A percentile compares a stretch with the other conserved stretches of the same genome.
phyloP scores from a whole-genome alignment of 192 early-diverging fungal genomes.

The Allomyces javanicus region DNA sequence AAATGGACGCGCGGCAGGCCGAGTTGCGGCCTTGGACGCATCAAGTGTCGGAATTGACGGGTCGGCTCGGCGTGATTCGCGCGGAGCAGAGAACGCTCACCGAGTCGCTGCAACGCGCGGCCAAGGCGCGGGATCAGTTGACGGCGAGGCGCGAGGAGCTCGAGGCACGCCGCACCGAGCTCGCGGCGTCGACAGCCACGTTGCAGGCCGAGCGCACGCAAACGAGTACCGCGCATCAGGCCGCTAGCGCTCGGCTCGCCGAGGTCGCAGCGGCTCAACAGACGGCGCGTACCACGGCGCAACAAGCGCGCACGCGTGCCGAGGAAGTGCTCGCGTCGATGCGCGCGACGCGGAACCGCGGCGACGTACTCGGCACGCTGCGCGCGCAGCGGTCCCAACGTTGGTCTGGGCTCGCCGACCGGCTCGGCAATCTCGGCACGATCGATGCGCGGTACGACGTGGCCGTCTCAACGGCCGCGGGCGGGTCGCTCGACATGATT shows the following conservation, averaged over 20 bases:
- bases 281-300: background rate
- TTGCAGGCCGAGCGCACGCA: background rate
- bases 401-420: constrained; percentile 23
- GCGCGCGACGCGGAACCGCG: background rate
- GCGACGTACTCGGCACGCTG: background rate
- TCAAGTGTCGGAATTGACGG: constrained; percentile 24
- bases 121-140: background rate
- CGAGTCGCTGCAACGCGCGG: background rate
- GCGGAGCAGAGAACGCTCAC: background rate
- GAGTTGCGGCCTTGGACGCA: constrained; percentile 74
- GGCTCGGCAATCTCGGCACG: constrained; percentile 86
- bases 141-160: background rate
- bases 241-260: background rate
- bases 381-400: background rate
- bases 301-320: background rate
- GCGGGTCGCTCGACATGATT: constrained; percentile 54
- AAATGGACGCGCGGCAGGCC: constrained; percentile 70
- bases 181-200: background rate
- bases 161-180: background rate
- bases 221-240: background rate
- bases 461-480: constrained; percentile 79
- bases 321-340: background rate
- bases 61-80: background rate
- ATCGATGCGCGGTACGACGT: constrained; percentile 90
- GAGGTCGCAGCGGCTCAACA: background rate